Conservation (phyloP, 371 early-diverging fungal genomes). For the Mycotypha africana region DNA sequence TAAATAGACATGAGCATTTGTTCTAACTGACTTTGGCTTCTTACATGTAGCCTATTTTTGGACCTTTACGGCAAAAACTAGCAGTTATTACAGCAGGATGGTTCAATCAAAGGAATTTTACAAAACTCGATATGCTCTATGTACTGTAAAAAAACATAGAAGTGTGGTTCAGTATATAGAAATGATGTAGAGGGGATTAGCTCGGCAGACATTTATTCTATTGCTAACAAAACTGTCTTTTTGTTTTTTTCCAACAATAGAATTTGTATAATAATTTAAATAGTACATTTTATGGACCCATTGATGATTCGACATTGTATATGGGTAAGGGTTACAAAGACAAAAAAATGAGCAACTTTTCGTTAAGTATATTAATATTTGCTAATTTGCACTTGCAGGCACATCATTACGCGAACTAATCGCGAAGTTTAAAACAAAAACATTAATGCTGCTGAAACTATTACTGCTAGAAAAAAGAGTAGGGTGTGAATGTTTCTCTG, state of each 20-base stretch:
- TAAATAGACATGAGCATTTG: no score
- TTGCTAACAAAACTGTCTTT: no score
- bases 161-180: neutral
- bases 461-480: slow-evolving; percentile 69
- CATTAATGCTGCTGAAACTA: slow-evolving; percentile 70
- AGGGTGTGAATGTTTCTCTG: neutral
- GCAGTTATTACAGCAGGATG: slow-evolving; percentile 76
- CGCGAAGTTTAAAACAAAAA: slow-evolving; percentile 68
- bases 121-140: slow-evolving; percentile 68
- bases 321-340: slow-evolving; percentile 43
- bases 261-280: slow-evolving; percentile 61
- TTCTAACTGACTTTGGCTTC: no score
- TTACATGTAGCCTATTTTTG: slow-evolving; percentile 71
- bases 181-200: no score
- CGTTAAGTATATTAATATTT: neutral
- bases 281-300: slow-evolving; percentile 47
- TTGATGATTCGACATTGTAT: slow-evolving; percentile 65
- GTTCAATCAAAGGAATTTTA: slow-evolving; percentile 78
- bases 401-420: slow-evolving; percentile 70
- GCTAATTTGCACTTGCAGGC: slow-evolving; percentile 24
- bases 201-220: no score
- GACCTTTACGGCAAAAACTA: slow-evolving; percentile 66
- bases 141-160: slow-evolving; percentile 24
- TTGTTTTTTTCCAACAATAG: no score
- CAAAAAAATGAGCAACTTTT: neutral